A percentile compares a stretch with the other conserved stretches of the same genome.
Evolutionary conservation across 352 stramenopile genomes (phyloP).

Genomic region (Phytophthora constricta): DNA sequence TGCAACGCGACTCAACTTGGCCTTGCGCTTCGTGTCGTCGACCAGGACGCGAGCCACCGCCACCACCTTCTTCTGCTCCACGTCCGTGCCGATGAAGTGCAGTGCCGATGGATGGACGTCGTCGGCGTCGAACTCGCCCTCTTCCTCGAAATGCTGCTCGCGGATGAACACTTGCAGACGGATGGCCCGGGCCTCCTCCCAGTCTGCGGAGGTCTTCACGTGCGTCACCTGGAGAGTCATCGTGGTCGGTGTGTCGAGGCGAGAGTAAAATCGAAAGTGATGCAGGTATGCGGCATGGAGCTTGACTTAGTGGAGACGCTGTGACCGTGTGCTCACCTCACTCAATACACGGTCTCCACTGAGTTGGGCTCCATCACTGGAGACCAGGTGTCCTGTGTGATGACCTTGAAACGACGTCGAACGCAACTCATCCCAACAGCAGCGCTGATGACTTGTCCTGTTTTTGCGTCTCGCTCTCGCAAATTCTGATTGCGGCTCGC

Average conservation of each 20-base stretch:
- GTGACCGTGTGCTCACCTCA: no score
- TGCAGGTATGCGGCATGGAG: conserved; percentile 16
- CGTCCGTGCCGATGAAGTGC: conserved; percentile 59
- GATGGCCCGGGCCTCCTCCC: conserved; percentile 46
- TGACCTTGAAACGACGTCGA: conserved; percentile 1
- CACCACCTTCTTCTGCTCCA: conserved; percentile 58
- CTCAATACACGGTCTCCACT: no score
- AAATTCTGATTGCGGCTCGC: neutral
- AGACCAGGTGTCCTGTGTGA: neutral
- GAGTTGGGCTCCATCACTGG: neutral
- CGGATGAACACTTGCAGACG: conserved; percentile 56
- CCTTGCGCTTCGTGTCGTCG: conserved; percentile 39
- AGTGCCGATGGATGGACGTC: conserved; percentile 48
- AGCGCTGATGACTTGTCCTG: neutral
- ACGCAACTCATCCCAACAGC: neutral
- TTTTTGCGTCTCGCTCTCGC: neutral
- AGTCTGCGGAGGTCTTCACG: conserved; percentile 50
- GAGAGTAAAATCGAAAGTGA: conserved; percentile 21
- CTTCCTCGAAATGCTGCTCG: conserved; percentile 48
- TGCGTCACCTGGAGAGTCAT: conserved; percentile 49
- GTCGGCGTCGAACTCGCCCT: conserved; percentile 45
- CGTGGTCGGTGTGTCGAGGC: neutral
- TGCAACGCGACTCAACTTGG: conserved; percentile 57
- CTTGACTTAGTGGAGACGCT: no score
- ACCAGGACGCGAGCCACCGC: conserved; percentile 52